These are phyloP conservation scores for Apiotrichum gracile DNA, from an alignment of 1,284 basidiomycete species.

Conservation along the genomic window DNA sequence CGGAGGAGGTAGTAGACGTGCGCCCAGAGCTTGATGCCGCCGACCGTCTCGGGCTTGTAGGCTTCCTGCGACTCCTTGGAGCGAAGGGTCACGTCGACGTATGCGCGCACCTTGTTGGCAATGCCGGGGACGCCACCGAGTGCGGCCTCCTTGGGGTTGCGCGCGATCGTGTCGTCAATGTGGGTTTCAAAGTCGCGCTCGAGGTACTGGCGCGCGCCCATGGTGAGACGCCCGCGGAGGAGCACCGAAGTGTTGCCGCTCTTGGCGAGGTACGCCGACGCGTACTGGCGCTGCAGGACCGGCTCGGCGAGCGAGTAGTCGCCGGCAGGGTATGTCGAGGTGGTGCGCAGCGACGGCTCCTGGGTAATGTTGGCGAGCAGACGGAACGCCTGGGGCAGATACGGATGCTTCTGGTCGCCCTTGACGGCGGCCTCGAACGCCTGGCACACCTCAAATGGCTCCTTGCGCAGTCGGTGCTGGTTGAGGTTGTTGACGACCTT, in stretches of 20 bases:
- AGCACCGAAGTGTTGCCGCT: slow-evolving; percentile 18
- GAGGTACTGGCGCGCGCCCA: slow-evolving; percentile 49
- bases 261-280: slow-evolving; percentile 46
- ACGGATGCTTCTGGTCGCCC: slow-evolving; percentile 42
- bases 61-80: slow-evolving; percentile 71
- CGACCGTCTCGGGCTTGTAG: slow-evolving; percentile 76
- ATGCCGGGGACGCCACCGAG: slow-evolving; percentile 89
- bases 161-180: slow-evolving; percentile 76
- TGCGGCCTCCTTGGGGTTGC: slow-evolving; percentile 74
- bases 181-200: slow-evolving; percentile 74
- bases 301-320: slow-evolving; percentile 15
- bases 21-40: slow-evolving; percentile 85
- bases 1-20: slow-evolving; percentile 85
- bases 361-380: slow-evolving; percentile 49
- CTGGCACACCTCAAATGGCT: slow-evolving; percentile 33
- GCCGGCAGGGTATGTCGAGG: background rate
- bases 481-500: slow-evolving; percentile 63
- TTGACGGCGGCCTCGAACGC: slow-evolving; percentile 34
- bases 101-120: slow-evolving; percentile 82
- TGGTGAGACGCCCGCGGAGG: slow-evolving; percentile 32
- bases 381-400: slow-evolving; percentile 43
- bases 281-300: slow-evolving; percentile 49
- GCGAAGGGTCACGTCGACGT: slow-evolving; percentile 59
- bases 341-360: slow-evolving; percentile 47
- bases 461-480: slow-evolving; percentile 30